Percentiles rank a stretch among this genome's conserved stretches.
phyloP scores from a whole-genome alignment of 257 asterid genomes.

The Lavandula angustifolia region DNA sequence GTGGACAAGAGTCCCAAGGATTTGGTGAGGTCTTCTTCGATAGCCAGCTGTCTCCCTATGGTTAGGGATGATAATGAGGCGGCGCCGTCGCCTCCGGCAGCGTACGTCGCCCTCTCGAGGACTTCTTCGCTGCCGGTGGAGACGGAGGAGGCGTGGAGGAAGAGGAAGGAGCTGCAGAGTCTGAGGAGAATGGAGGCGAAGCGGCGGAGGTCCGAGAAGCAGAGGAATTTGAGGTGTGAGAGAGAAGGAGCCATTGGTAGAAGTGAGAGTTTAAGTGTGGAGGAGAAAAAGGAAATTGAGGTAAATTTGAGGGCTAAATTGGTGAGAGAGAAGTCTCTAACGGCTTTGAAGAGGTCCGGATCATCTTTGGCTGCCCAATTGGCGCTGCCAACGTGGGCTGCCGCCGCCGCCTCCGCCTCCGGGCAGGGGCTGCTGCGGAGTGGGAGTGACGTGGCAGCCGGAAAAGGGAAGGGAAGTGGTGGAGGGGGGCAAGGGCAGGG shows the following conservation, averaged over 20 bases:
- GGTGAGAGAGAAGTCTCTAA: conserved; percentile 54
- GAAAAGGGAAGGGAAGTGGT: conserved; percentile 52
- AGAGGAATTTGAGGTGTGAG: conserved; percentile 54
- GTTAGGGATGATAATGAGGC: conserved; percentile 58
- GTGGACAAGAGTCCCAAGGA: conserved; percentile 64
- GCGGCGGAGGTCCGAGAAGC: conserved; percentile 86
- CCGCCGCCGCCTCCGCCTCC: conserved; percentile 16
- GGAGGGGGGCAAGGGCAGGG: conserved; percentile 52
- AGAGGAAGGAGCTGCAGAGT: conserved; percentile 86
- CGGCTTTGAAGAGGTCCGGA: conserved; percentile 44
- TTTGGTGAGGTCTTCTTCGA: conserved; percentile 66
- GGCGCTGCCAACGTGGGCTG: conserved; percentile 36
- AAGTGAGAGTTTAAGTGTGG: conserved; percentile 43
- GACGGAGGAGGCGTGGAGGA: conserved; percentile 93
- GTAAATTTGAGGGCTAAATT: conserved; percentile 56
- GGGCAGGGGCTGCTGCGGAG: conserved; percentile 39
- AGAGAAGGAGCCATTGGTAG: conserved; percentile 39
- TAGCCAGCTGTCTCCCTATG: conserved; percentile 70
- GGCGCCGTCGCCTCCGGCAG: conserved; percentile 42
- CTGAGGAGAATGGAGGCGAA: conserved; percentile 94
- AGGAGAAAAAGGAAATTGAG: conserved; percentile 68
- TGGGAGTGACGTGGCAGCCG: conserved; percentile 45
- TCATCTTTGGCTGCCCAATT: conserved; percentile 42
- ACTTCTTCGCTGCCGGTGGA: conserved; percentile 86
- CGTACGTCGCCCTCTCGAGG: conserved; percentile 52